These are phyloP conservation scores for Chrysosporium keratinophilum DNA, from an alignment of 2,329 filamentous ascomycete species.

Conservation along the genomic window DNA sequence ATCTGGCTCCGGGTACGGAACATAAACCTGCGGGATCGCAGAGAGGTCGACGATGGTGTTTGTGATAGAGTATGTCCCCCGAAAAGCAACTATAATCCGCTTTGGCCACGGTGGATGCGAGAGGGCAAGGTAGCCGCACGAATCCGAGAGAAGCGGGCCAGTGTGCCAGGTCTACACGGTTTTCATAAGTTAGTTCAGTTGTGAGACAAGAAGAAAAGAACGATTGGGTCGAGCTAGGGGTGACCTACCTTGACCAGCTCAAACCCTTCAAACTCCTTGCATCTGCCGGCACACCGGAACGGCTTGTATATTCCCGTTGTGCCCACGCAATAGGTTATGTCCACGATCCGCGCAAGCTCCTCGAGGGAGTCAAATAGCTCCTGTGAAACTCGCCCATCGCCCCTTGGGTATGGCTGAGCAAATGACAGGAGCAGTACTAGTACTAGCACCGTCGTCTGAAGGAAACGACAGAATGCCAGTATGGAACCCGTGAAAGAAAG, in stretches of 20 bases:
- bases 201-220: no score
- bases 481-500: not conserved
- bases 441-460: not conserved
- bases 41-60: constrained; percentile 87
- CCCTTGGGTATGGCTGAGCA: not conserved
- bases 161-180: constrained; percentile 67
- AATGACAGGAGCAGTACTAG: not conserved
- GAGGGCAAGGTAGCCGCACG: constrained; percentile 87
- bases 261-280: constrained; percentile 69
- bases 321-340: constrained; percentile 90
- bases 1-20: constrained; percentile 59
- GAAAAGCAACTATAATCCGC: constrained; percentile 75
- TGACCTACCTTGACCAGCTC: constrained; percentile 55
- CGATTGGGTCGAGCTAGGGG: not conserved
- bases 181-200: not conserved
- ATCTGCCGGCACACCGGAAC: constrained; percentile 76
- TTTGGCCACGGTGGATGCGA: constrained; percentile 54
- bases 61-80: constrained; percentile 85
- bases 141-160: constrained; percentile 73
- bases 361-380: constrained; percentile 71
- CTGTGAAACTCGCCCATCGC: constrained; percentile 39
- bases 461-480: not conserved
- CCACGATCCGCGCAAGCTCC: constrained; percentile 79
- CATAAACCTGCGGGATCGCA: constrained; percentile 79
- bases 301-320: constrained; percentile 70